Conservation (phyloP, 2,329 filamentous ascomycete genomes). For the Fusarium citri region DNA sequence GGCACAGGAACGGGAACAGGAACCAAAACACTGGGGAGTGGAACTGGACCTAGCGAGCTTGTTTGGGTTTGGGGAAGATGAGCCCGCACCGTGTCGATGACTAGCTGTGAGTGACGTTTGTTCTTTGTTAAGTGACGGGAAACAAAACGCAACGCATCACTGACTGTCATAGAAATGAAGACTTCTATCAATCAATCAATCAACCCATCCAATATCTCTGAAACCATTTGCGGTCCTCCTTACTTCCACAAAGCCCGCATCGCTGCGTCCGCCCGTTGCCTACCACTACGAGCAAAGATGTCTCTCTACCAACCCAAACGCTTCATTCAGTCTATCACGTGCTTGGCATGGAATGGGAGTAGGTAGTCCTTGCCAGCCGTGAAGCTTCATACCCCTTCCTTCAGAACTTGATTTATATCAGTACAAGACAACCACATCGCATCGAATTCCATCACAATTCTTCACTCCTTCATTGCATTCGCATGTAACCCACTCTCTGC, state of each 20-base stretch:
- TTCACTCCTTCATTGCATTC: neutral
- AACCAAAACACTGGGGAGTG: slow-evolving; percentile 14
- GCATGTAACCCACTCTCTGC: neutral
- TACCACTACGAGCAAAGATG: neutral
- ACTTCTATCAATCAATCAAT: neutral
- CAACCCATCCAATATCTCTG: neutral
- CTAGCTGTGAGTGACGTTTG: slow-evolving; percentile 4
- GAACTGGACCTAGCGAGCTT: slow-evolving; percentile 10
- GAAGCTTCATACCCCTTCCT: slow-evolving; percentile 35
- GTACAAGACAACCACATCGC: slow-evolving; percentile 3
- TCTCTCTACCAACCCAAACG: slow-evolving; percentile 20
- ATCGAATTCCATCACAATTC: neutral
- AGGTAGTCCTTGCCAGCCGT: neutral
- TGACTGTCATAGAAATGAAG: slow-evolving; percentile 4
- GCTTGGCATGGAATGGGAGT: slow-evolving; percentile 15
- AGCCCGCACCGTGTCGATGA: slow-evolving; percentile 38
- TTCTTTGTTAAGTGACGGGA: neutral
- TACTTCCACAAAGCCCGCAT: slow-evolving; percentile 9
- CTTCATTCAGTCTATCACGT: slow-evolving; percentile 37
- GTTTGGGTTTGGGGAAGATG: slow-evolving; percentile 4
- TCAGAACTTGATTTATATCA: slow-evolving; percentile 32
- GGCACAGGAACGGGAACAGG: slow-evolving; percentile 9
- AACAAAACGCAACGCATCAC: neutral
- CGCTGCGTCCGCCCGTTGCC: slow-evolving; percentile 29
- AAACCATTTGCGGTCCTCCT: slow-evolving; percentile 17